Conservation (phyloP, 805 yeast genomes). For the Groenewaldozyma salmanticensis region DNA sequence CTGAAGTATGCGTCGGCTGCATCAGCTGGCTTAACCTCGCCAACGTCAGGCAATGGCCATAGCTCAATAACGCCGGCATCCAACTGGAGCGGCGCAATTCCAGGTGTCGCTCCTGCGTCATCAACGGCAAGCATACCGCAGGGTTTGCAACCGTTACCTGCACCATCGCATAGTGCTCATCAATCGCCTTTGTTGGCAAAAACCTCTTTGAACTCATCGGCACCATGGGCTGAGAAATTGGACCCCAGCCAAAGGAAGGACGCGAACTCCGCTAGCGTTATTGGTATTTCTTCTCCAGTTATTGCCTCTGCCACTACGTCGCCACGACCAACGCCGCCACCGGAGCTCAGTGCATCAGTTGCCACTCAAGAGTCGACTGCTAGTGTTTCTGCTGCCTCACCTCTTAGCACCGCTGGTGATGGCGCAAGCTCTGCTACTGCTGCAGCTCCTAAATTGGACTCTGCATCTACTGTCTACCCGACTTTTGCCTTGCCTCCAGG, state of each 20-base stretch:
- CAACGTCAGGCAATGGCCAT: no score
- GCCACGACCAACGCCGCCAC: conserved; percentile 14
- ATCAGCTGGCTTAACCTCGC: conserved; percentile 31
- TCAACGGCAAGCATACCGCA: conserved; percentile 11
- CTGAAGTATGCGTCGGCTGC: conserved; percentile 50
- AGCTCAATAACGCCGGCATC: no score
- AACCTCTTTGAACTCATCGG: conserved; percentile 8
- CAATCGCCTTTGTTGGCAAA: neutral
- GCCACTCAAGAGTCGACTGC: conserved; percentile 14
- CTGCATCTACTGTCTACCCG: conserved; percentile 1
- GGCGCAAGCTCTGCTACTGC: conserved; percentile 11
- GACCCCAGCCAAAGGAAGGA: conserved; percentile 1
- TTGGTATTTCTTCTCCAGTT: conserved; percentile 8
- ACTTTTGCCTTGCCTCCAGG: conserved; percentile 30
- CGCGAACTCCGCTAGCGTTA: neutral
- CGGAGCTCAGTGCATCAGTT: conserved; percentile 10
- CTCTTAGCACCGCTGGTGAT: conserved; percentile 11
- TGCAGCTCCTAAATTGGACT: no score
- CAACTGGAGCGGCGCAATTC: no score
- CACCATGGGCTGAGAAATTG: conserved; percentile 18
- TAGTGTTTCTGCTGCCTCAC: conserved; percentile 11
- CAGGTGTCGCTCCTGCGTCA: no score
- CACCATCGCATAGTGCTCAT: conserved; percentile 13
- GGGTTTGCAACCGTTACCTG: conserved; percentile 17
- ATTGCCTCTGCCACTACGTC: conserved; percentile 17